phyloP scores from a whole-genome alignment of 768 basidiomycete species.

The Strobilomyces echinocephalus region DNA sequence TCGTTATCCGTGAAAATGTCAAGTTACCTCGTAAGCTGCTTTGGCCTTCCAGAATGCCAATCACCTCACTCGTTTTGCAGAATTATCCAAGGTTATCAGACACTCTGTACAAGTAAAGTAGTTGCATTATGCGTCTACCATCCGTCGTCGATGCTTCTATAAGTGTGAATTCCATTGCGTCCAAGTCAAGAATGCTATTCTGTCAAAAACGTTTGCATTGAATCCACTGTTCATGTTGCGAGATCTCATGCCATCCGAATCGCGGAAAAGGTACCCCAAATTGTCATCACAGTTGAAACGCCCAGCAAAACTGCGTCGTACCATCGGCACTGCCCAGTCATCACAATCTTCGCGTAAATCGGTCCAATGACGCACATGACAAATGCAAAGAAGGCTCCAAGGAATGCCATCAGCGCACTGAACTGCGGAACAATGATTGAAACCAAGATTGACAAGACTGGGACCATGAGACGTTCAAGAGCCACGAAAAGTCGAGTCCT shows the following conservation, averaged over 20 bases:
- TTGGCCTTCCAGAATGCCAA: not conserved
- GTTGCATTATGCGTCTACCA: not conserved
- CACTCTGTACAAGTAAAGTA: slow-evolving; percentile 59
- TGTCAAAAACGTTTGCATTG: not conserved
- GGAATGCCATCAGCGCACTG: slow-evolving; percentile 79
- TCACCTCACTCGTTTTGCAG: slow-evolving; percentile 34
- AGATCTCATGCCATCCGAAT: slow-evolving; percentile 38
- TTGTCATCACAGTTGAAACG: slow-evolving; percentile 57
- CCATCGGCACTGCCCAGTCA: slow-evolving; percentile 44
- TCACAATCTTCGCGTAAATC: slow-evolving; percentile 60
- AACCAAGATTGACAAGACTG: slow-evolving; percentile 55
- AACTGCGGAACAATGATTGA: slow-evolving; percentile 80
- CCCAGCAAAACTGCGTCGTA: slow-evolving; percentile 55
- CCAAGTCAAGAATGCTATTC: not conserved
- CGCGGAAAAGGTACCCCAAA: slow-evolving; percentile 72
- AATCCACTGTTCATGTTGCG: not conserved
- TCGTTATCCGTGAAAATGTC: slow-evolving; percentile 78
- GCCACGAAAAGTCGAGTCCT: slow-evolving; percentile 41
- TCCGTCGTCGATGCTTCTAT: not conserved
- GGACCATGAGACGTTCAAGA: slow-evolving; percentile 55
- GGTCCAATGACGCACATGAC: slow-evolving; percentile 75
- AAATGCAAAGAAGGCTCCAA: slow-evolving; percentile 85
- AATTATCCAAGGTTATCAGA: slow-evolving; percentile 70
- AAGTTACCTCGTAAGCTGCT: slow-evolving; percentile 67
- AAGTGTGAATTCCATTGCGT: not conserved